Evolutionary conservation across 139 green algal species (phyloP).

Genomic region (Coelastrella sp.): DNA sequence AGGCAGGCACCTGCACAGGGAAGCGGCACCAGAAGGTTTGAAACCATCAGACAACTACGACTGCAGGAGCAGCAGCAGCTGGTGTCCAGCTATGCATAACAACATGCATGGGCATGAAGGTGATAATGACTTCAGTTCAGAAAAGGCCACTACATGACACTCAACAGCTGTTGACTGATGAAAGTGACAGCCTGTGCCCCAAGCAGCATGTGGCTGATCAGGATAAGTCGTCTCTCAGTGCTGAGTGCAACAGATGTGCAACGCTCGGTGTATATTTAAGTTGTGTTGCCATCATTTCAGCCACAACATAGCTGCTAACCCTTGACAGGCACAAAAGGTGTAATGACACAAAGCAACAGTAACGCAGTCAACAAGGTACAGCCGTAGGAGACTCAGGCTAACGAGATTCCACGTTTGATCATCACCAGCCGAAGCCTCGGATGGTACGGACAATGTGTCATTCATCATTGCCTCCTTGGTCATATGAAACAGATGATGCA

Average conservation of each 20-base stretch:
- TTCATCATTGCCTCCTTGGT: constrained; percentile 55
- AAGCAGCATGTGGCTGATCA: constrained; percentile 53
- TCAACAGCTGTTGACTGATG: too few relatives aligned
- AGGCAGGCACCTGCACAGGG: constrained; percentile 88
- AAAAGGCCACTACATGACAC: too few relatives aligned
- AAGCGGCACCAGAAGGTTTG: neutral
- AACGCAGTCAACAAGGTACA: neutral
- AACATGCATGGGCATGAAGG: too few relatives aligned
- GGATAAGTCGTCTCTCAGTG: constrained; percentile 56
- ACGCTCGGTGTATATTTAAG: constrained; percentile 77
- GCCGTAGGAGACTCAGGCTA: constrained; percentile 64
- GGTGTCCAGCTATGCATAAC: too few relatives aligned
- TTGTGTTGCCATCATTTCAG: constrained; percentile 64
- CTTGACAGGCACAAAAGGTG: neutral
- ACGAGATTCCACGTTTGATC: constrained; percentile 77
- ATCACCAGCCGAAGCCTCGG: constrained; percentile 49
- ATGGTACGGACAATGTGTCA: constrained; percentile 71
- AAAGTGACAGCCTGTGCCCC: too few relatives aligned
- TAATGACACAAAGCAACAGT: neutral
- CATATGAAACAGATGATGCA: neutral
- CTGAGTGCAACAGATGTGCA: constrained; percentile 20
- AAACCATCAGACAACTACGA: too few relatives aligned
- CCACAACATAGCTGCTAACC: neutral
- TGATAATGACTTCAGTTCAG: too few relatives aligned
- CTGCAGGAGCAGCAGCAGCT: too few relatives aligned